These are phyloP conservation scores for Erodium texanum DNA, from an alignment of 441 rosid species.

Conservation along the genomic window DNA sequence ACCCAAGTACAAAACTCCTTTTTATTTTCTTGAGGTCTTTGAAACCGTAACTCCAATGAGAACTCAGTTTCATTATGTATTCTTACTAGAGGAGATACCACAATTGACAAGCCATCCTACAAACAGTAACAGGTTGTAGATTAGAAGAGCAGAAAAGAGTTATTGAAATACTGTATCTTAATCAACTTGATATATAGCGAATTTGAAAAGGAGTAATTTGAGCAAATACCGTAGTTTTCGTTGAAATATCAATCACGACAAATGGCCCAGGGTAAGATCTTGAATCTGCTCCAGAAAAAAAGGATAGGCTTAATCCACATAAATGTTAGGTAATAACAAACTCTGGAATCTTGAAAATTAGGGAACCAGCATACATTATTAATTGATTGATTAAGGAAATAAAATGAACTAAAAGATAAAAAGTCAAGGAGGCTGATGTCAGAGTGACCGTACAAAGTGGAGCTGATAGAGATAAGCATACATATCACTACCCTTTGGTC, in stretches of 20 bases:
- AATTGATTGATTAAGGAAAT: neutral
- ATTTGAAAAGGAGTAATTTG: slow-evolving; percentile 11
- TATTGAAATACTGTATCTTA: neutral
- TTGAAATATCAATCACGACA: slow-evolving; percentile 63
- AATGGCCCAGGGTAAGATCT: slow-evolving; percentile 88
- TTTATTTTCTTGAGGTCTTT: slow-evolving; percentile 50
- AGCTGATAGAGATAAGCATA: no score
- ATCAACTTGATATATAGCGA: neutral
- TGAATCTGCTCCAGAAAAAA: slow-evolving; percentile 49
- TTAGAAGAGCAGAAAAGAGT: slow-evolving; percentile 3
- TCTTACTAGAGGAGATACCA: slow-evolving; percentile 77
- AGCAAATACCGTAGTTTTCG: slow-evolving; percentile 57
- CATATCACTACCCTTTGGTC: no score
- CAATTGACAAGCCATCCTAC: slow-evolving; percentile 82
- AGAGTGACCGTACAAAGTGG: neutral
- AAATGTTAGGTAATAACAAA: slow-evolving; percentile 10
- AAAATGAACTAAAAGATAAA: neutral
- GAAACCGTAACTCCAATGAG: slow-evolving; percentile 74
- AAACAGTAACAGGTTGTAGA: slow-evolving; percentile 14
- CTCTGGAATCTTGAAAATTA: slow-evolving; percentile 7
- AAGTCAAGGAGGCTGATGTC: neutral
- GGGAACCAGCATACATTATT: neutral
- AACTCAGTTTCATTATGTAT: slow-evolving; percentile 79
- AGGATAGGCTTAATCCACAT: neutral
- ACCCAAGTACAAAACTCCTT: slow-evolving; percentile 50